Base-by-base conservation (phyloP, 2,329 filamentous ascomycete genomes). In the Penicillium sp. region DNA sequence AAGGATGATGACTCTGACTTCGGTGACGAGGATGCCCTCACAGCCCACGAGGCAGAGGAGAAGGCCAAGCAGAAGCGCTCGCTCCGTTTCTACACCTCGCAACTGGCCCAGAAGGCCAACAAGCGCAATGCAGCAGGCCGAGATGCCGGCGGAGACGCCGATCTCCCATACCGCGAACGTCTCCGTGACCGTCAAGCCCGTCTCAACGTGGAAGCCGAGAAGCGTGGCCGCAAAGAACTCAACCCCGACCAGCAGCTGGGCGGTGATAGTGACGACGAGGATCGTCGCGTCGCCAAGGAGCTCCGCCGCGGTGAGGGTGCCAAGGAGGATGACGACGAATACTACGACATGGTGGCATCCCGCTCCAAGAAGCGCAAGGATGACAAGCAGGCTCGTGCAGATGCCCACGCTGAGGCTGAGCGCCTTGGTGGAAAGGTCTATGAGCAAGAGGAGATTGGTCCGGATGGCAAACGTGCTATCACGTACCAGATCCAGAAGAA, bases 401-500 rank as follows among this genome's bases (percentile, higher is more conserved):
- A 84, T 33, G 84, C 82, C 7, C 79, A 84, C 54, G 80, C 79
- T 0, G 73, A 80, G 50, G 84, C 84, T 0, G 80, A 81, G n/a
- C 74, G 78, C 49, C 76, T 82, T 64, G 84, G 84, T 23, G 85
- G 80, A 19, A 83, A 82, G 57, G 88, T 89, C 62, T 81, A 84
- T 52, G 82, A 88, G 60, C 81, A 86, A 59, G 88, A 90, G 70
- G 82, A 84, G 68, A 75, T 96, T 43, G 91, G 89, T 42, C 81
- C 86, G 57, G 92, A 96, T 68, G 93, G 93, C 59, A 96, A 97
- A 80, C 83, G 95, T 59, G 91, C 91, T 76, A 96, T 99, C 73
- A 90, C 86, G 19, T 97, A 97, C 77, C 85, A 88, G 66, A 99
- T 99, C 71, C 86, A 93, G 79, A 97, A 97, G 86, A 99, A 99